These are phyloP conservation scores for Blastobotrys attinorum DNA, from an alignment of 805 yeast species.

Conservation along the genomic window DNA sequence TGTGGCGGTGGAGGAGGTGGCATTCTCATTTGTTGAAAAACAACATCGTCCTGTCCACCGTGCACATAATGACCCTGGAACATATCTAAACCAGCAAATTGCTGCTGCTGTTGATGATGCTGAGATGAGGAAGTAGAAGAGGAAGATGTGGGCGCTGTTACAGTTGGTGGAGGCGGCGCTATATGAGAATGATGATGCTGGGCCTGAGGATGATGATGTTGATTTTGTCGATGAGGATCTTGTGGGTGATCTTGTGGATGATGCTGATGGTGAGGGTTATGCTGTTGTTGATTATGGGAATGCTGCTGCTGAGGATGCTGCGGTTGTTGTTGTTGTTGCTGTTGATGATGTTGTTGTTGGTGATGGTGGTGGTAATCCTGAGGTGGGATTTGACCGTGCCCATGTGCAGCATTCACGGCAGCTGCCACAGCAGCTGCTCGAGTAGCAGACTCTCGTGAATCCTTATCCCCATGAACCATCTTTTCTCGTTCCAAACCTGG, in stretches of 20 bases:
- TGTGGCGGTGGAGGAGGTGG: conserved; percentile 1
- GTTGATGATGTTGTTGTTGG: conserved; percentile 8
- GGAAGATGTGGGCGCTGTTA: conserved; percentile 7
- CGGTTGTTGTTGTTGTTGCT: conserved; percentile 18
- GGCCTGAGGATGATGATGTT: too few species aligned
- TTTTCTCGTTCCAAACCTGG: too few species aligned
- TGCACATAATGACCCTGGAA: neutral
- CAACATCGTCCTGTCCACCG: neutral
- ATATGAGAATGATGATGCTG: conserved; percentile 1
- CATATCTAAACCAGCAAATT: too few species aligned
- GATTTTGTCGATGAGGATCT: neutral
- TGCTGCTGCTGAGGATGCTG: neutral
- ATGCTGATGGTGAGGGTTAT: conserved; percentile 20
- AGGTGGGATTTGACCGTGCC: neutral
- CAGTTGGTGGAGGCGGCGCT: conserved; percentile 22
- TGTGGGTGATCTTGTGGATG: conserved; percentile 1
- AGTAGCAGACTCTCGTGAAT: neutral
- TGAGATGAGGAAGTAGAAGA: neutral
- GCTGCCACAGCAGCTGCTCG: conserved; percentile 7
- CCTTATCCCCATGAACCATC: neutral
- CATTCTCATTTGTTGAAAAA: neutral
- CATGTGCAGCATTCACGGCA: neutral
- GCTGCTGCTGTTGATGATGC: too few species aligned
- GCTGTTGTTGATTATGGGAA: conserved; percentile 16
- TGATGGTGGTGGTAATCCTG: conserved; percentile 19